These are phyloP conservation scores for Quambalaria eucalypti DNA, from an alignment of 1,284 basidiomycete genomes.

Conservation along the genomic window DNA sequence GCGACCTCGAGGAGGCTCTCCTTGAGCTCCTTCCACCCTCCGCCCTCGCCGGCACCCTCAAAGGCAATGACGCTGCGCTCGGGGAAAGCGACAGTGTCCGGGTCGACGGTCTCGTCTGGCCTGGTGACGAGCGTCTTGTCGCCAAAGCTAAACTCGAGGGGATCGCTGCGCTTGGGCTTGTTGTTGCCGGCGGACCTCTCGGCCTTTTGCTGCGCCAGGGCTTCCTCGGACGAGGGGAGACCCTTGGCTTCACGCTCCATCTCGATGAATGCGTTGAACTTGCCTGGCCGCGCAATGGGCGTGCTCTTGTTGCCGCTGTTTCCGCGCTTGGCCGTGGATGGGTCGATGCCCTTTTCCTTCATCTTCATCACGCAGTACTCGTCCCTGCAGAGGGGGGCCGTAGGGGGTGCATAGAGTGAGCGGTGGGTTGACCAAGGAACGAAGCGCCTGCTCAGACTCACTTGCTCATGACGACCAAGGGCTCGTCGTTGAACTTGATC, in stretches of 20 bases:
- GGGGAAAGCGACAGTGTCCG: constrained; percentile 59
- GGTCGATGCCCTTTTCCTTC: constrained; percentile 73
- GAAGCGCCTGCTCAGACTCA: constrained; percentile 1
- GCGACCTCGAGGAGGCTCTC: constrained; percentile 41
- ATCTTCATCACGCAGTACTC: constrained; percentile 95
- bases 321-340: constrained; percentile 56
- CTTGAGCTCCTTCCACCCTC: constrained; percentile 51
- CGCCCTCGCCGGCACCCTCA: constrained; percentile 43
- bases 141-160: constrained; percentile 48
- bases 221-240: constrained; percentile 24
- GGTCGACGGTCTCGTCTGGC: constrained; percentile 61
- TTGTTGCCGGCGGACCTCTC: constrained; percentile 37
- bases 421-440: not conserved
- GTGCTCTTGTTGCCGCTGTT: constrained; percentile 49
- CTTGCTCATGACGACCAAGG: constrained; percentile 67
- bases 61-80: constrained; percentile 68
- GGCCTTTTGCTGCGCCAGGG: constrained; percentile 46
- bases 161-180: constrained; percentile 40
- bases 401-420: not conserved
- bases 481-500: constrained; percentile 45
- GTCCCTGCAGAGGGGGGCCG: constrained; percentile 56
- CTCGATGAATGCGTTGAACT: constrained; percentile 82
- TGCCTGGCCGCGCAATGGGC: constrained; percentile 16
- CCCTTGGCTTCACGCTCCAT: constrained; percentile 53
- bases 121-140: constrained; percentile 55